These are phyloP conservation scores for Elongisporangium undulatum DNA, from an alignment of 352 stramenopile genomes.

Conservation along the genomic window DNA sequence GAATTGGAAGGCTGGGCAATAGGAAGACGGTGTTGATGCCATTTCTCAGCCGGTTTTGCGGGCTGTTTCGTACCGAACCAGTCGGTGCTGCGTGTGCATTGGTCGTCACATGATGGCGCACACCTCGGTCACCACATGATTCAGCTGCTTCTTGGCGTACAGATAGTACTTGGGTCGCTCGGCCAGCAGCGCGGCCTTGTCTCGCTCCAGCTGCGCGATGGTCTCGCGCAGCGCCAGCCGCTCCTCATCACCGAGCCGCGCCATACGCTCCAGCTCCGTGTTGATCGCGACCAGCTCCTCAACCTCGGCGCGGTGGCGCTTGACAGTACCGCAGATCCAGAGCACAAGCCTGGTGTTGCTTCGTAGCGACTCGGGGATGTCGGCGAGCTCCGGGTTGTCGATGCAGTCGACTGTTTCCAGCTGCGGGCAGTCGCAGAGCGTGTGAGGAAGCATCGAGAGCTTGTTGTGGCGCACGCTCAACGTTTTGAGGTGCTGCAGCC, in stretches of 20 bases:
- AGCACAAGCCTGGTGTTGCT: conserved; percentile 71
- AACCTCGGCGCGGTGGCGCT: conserved; percentile 56
- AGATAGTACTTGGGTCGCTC: conserved; percentile 73
- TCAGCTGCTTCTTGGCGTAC: conserved; percentile 58
- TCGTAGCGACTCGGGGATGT: conserved; percentile 63
- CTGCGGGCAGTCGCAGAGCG: conserved; percentile 58
- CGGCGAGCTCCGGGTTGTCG: conserved; percentile 45
- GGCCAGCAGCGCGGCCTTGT: conserved; percentile 52
- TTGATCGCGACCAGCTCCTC: conserved; percentile 75
- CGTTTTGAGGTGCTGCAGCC: conserved; percentile 43
- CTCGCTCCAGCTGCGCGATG: conserved; percentile 51
- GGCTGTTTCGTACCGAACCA: too few relatives aligned
- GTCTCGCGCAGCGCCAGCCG: conserved; percentile 59
- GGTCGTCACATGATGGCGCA: conserved; percentile 57
- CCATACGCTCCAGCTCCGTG: conserved; percentile 62
- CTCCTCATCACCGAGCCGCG: conserved; percentile 68
- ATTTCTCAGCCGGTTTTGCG: too few relatives aligned
- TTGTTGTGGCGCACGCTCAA: conserved; percentile 75
- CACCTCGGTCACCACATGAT: conserved; percentile 48
- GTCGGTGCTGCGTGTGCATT: too few relatives aligned
- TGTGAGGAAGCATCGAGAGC: conserved; percentile 60
- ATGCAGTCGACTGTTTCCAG: conserved; percentile 55
- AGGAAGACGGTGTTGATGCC: too few relatives aligned
- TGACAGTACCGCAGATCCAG: conserved; percentile 80
- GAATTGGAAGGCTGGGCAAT: not conserved